Percentiles rank a stretch among this genome's conserved stretches.
Evolutionary conservation across 306 rosid species (phyloP).

Genomic region (Inga leiocalycina): DNA sequence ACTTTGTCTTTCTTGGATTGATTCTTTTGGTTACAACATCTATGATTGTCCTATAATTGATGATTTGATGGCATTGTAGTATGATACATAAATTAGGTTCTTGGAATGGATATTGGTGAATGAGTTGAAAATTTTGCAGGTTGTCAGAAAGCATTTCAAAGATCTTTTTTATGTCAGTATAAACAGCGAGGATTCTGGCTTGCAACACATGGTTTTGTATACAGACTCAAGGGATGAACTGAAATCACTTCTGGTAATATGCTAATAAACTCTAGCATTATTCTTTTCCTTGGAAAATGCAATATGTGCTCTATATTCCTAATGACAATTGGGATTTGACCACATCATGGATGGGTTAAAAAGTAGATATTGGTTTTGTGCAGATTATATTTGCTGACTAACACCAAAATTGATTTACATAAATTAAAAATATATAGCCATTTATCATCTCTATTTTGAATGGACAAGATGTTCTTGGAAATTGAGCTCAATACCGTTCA

Average conservation of each 20-base stretch:
- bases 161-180: conserved; percentile 66
- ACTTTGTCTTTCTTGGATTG: conserved; percentile 18
- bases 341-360: background rate
- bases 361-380: background rate
- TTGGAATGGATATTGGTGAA: conserved; percentile 35
- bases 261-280: conserved; percentile 3
- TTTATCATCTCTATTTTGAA: conserved; percentile 25
- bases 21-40: conserved; percentile 21
- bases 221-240: conserved; percentile 73
- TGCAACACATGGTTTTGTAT: conserved; percentile 62
- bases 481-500: background rate
- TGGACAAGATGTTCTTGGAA: conserved; percentile 23
- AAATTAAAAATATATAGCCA: background rate
- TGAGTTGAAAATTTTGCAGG: conserved; percentile 61
- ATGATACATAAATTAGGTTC: background rate
- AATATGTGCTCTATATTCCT: conserved; percentile 16
- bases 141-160: conserved; percentile 64
- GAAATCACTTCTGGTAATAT: conserved; percentile 68
- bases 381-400: background rate
- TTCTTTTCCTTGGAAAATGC: conserved; percentile 17
- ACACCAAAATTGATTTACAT: background rate
- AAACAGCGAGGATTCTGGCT: conserved; percentile 50
- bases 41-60: conserved; percentile 10
- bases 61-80: conserved; percentile 1
- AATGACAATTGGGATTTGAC: conserved; percentile 17